Base-by-base conservation (phyloP, 78 protist genomes). In the Dictyostelium brefeldianum region DNA sequence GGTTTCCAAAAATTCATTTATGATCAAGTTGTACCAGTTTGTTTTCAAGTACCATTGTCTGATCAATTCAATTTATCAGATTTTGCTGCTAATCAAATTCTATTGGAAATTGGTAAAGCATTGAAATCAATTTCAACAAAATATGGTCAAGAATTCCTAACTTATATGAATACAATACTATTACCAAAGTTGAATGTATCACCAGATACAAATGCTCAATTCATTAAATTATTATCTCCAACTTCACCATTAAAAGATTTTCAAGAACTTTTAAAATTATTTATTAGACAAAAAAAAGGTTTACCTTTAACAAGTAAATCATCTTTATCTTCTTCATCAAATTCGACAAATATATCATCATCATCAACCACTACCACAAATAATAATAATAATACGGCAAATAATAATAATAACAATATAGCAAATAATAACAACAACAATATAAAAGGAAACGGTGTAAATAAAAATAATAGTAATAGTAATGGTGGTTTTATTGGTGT, bases 201-300 rank as follows among this genome's bases (percentile, higher is more conserved):
- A 15, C 43, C n/a, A 22, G 78, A 87, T 8, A 11, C 50, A 18
- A 62, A 31, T 17, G 48, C 46, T 62, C 93, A 65, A 64, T 87
- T 87, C 54, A 36, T 80, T 10, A 80, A 65, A 27, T 22, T 87
- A 22, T 31, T 87, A 4, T 56, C n/a, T 12, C 85, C 84, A 27
- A 15, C 80, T 43, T 29, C 84, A 11, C 84, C 69, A 87, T 14
- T 64, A 0, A 87, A 87, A 62, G 93, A 87, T 20, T 87, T 87
- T 27, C 93, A 87, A 77, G 93, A 87, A 73, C 69, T 47, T 65
- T 87, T 87, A 12, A 87, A 74, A 87, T 5, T 31, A 25, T 87
- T 87, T 87, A 77, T 87, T 27, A 75, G 57, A 62, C 47, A 43
- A 22, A 46, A 46, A 29, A 87, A 77, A 77, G 47, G 57, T 62